Evolutionary conservation across 345 rosid species (phyloP).

Genomic region (Euclidium syriacum): DNA sequence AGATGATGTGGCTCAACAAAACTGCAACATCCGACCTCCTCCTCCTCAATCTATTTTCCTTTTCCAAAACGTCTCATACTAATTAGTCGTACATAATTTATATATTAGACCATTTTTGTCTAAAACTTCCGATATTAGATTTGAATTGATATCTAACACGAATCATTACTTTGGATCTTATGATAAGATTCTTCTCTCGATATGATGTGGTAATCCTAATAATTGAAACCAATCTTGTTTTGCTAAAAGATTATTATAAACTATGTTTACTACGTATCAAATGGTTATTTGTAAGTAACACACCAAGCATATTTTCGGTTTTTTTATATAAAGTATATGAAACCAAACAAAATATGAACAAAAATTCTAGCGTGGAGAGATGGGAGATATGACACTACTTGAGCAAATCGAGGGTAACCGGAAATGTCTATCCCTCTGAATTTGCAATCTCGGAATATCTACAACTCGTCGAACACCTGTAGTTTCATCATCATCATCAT

Average conservation of each 20-base stretch:
- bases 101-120: no score
- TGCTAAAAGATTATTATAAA: neutral
- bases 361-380: conserved; percentile 50
- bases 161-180: no score
- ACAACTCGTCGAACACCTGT: conserved; percentile 10
- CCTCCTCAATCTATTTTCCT: no score
- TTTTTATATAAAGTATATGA: no score
- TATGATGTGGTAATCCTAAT: no score
- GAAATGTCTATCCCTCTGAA: conserved; percentile 14
- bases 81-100: no score
- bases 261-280: neutral
- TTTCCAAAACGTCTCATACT: no score
- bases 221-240: neutral
- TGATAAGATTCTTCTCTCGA: no score
- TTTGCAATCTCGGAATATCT: conserved; percentile 15
- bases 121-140: no score
- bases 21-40: no score
- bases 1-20: no score
- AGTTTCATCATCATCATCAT: conserved; percentile 33
- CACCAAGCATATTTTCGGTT: neutral
- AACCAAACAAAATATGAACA: neutral
- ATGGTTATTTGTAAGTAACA: neutral
- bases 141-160: no score
- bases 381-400: conserved; percentile 44
- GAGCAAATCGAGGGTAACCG: conserved; percentile 34